Conservation (phyloP, 1,284 basidiomycete genomes). For the Apiotrichum gamsii region DNA sequence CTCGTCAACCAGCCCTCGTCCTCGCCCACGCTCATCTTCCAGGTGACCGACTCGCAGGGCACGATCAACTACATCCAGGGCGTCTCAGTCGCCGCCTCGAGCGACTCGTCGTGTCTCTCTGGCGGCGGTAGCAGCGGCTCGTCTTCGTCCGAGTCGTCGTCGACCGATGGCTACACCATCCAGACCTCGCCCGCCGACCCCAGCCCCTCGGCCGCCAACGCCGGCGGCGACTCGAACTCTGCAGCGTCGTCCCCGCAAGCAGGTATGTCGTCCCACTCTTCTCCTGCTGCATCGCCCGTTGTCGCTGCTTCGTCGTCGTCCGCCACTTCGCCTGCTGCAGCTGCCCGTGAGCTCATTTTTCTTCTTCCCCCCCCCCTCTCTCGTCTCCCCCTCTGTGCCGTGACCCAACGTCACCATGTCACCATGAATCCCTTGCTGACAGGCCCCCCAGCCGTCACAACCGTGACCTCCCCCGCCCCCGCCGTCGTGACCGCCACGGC, state of each 20-base stretch:
- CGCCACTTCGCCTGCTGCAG: neutral
- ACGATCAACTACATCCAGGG: constrained; percentile 41
- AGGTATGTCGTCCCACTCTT: neutral
- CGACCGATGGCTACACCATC: neutral
- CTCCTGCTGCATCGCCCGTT: neutral
- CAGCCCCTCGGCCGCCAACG: neutral
- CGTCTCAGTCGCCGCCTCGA: constrained; percentile 24
- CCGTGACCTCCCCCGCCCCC: too few species aligned
- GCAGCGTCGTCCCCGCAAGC: neutral
- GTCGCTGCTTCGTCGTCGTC: too few species aligned
- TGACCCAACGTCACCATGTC: too few species aligned
- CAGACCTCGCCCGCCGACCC: neutral
- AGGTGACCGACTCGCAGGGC: constrained; percentile 35
- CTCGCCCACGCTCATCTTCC: constrained; percentile 34
- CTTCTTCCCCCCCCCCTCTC: too few species aligned
- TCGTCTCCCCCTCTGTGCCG: too few species aligned
- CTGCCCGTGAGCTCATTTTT: too few species aligned
- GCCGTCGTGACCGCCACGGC: neutral
- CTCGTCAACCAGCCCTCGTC: constrained; percentile 30
- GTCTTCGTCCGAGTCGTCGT: neutral
- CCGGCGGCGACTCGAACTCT: neutral
- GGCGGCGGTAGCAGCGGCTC: neutral
- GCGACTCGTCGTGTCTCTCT: constrained; percentile 29
- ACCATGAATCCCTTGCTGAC: too few species aligned
- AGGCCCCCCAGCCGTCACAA: too few species aligned